Conservation (phyloP, 768 basidiomycete genomes). For the Lactarius sanguifluus region DNA sequence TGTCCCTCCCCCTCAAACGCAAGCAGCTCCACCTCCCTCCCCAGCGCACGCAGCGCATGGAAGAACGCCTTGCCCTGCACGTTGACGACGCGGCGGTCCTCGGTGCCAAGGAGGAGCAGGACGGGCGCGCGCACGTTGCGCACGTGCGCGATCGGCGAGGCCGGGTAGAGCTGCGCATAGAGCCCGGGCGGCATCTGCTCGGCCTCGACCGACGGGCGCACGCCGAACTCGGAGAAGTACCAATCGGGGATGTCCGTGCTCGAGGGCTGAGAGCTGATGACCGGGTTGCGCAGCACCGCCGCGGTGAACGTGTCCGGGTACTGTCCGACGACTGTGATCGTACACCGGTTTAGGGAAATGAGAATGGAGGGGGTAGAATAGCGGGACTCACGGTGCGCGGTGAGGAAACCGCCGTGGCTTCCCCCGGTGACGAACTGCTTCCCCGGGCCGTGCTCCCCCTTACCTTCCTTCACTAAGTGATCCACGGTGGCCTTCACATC, state of each 20-base stretch:
- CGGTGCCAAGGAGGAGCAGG: slow-evolving; percentile 35
- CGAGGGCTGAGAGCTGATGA: slow-evolving; percentile 33
- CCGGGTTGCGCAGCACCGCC: slow-evolving; percentile 38
- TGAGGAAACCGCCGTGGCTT: slow-evolving; percentile 38
- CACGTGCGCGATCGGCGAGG: slow-evolving; percentile 36
- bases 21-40: slow-evolving; percentile 35
- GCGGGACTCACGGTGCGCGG: slow-evolving; percentile 29
- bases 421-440: slow-evolving; percentile 36
- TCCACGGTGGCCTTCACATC: slow-evolving; percentile 34
- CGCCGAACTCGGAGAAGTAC: slow-evolving; percentile 35
- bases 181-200: slow-evolving; percentile 29
- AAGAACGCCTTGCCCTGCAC: slow-evolving; percentile 36
- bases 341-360: not conserved
- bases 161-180: slow-evolving; percentile 26
- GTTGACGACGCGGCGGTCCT: slow-evolving; percentile 37
- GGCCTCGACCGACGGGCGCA: slow-evolving; percentile 18
- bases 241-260: slow-evolving; percentile 41
- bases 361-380: too few species aligned
- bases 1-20: slow-evolving; percentile 37
- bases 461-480: slow-evolving; percentile 32
- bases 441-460: slow-evolving; percentile 30
- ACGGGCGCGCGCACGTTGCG: slow-evolving; percentile 35
- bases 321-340: slow-evolving; percentile 32
- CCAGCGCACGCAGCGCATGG: slow-evolving; percentile 34
- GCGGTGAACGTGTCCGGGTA: slow-evolving; percentile 37